Base-by-base conservation (phyloP, 2,329 filamentous ascomycete species). In the Fusarium lateritium region DNA sequence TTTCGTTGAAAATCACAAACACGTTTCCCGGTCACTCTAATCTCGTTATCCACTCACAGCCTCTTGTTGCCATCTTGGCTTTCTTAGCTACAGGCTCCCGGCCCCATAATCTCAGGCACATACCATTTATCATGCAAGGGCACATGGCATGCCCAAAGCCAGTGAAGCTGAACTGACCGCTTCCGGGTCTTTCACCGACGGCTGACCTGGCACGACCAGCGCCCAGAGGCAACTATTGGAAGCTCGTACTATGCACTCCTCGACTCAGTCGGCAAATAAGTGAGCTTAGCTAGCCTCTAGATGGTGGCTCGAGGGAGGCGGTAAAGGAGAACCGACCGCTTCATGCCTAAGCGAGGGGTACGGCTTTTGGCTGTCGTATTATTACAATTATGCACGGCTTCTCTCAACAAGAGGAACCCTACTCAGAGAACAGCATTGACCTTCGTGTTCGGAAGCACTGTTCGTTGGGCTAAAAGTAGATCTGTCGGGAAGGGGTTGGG, bases 41-140 rank as follows among this genome's bases (percentile, higher is more conserved):
- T 53, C 49, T 38, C 17, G 9, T 38, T 44, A 49, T 53, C 67
- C 67, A 70, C 67, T 67, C 28, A 49, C 43, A 46, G 36, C 33
- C 21, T 43, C 36, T 61, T 15, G n/a, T 46, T 51, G 47, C 49
- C 56, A 62, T 69, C 50, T 70, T 71, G 56, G 55, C 47, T 57
- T 52, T 51, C 31, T 60, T 38, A 65, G 42, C 50, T 34, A 63
- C 50, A 38, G 21, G 36, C 42, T 39, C 28, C 21, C 26, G 33
- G 54, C 47, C 57, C 47, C 49, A 46, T 72, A 57, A 53, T 59
- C 65, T 62, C 70, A 73, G 70, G 71, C 39, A 73, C 70, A 65
- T 66, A 38, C 64, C 49, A 49, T 36, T 63, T 43, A 51, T 11
- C 46, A 73, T 73, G 71, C 63, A 73, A 73, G 71, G 71, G 71